Percentiles rank a stretch among this genome's conserved stretches.
These are phyloP conservation scores for Arthrobotrys megalospora DNA, from an alignment of 2,329 filamentous ascomycete species.

Conservation along the genomic window DNA sequence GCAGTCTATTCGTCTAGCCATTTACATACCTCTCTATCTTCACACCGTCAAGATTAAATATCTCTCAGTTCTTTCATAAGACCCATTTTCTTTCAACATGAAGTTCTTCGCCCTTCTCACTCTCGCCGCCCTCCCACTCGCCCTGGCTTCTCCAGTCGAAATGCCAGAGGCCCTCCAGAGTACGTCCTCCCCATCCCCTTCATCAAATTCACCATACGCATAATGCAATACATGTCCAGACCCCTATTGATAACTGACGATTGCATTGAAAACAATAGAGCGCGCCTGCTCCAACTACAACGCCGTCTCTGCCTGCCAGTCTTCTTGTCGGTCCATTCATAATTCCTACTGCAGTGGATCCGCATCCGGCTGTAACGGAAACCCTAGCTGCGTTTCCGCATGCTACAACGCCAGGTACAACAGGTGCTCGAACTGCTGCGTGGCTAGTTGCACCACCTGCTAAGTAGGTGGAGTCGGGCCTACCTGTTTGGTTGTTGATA, in stretches of 20 bases:
- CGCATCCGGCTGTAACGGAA: not conserved
- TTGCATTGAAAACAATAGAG: not conserved
- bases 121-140: slow-evolving; percentile 4
- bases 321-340: not conserved
- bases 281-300: not conserved
- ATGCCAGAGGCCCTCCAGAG: not conserved
- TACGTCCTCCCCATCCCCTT: not conserved
- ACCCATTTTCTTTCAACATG: not conserved
- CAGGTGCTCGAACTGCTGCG: slow-evolving; percentile 1
- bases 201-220: too few species aligned
- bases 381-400: not conserved
- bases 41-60: not conserved
- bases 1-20: not conserved
- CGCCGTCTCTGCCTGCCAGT: slow-evolving; percentile 1
- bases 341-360: not conserved
- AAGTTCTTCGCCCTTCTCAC: slow-evolving; percentile 2
- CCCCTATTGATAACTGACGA: not conserved
- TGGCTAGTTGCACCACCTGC: too few species aligned
- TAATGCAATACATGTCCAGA: too few species aligned
- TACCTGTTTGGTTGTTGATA: too few species aligned
- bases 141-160: not conserved
- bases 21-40: not conserved
- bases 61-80: not conserved
- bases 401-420: slow-evolving; percentile 8
- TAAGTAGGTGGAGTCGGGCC: too few species aligned